Conservation (phyloP, 768 basidiomycete species). For the Calocybe gangraenosa region DNA sequence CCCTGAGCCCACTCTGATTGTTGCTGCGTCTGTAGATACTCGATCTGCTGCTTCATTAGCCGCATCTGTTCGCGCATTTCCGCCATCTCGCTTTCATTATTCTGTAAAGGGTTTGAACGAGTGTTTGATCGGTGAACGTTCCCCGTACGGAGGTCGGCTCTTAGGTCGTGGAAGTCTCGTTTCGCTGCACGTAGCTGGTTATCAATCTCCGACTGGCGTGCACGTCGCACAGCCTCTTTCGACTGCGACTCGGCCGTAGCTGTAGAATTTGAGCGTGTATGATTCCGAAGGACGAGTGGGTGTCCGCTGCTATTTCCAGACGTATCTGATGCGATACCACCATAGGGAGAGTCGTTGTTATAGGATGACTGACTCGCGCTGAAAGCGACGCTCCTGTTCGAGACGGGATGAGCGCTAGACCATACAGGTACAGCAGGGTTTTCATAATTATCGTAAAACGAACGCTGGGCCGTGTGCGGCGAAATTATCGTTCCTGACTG, state of each 20-base stretch:
- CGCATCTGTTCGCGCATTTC: constrained; percentile 13
- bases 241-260: not conserved
- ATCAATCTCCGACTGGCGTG: constrained; percentile 2
- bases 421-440: not conserved
- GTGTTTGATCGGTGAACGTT: constrained; percentile 10
- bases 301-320: too few relatives aligned
- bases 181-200: not conserved
- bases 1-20: constrained; percentile 9
- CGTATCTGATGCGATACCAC: not conserved
- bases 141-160: constrained; percentile 1
- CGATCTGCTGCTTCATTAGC: constrained; percentile 11
- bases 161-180: constrained; percentile 3
- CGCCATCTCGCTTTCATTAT: constrained; percentile 1
- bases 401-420: not conserved
- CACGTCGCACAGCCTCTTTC: not conserved
- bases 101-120: not conserved
- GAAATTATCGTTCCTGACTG: too few relatives aligned
- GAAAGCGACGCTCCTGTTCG: too few relatives aligned
- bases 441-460: too few relatives aligned
- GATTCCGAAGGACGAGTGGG: not conserved
- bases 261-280: not conserved
- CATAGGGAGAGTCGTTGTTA: constrained; percentile 1
- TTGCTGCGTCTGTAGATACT: constrained; percentile 7
- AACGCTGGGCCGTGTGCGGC: too few relatives aligned
- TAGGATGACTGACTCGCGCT: not conserved